phyloP scores from a whole-genome alignment of 1,139 yeast genomes.

The Meyerozyma smithsonii region DNA sequence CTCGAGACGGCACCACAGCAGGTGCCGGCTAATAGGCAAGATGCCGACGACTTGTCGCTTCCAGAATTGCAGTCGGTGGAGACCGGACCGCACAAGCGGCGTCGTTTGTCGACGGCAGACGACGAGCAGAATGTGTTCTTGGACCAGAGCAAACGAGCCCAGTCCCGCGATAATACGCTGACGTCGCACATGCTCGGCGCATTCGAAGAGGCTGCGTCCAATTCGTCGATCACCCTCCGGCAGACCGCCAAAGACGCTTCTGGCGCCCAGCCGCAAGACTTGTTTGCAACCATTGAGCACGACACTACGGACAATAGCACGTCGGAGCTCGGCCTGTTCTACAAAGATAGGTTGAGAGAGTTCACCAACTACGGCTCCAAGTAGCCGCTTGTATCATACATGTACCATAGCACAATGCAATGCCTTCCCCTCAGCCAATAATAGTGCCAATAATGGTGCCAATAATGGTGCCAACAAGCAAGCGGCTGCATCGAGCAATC shows the following conservation, averaged over 20 bases:
- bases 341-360: background rate
- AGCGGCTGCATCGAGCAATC: no score
- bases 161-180: constrained; percentile 17
- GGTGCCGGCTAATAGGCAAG: no score
- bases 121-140: constrained; percentile 29
- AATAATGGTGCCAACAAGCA: no score
- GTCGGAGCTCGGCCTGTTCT: constrained; percentile 1
- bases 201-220: constrained; percentile 24
- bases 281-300: constrained; percentile 7
- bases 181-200: constrained; percentile 21
- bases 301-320: constrained; percentile 6
- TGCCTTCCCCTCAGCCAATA: no score
- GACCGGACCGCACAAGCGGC: background rate
- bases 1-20: constrained; percentile 11
- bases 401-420: background rate
- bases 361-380: background rate
- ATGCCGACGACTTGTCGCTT: background rate
- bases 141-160: constrained; percentile 15
- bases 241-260: constrained; percentile 4
- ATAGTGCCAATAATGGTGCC: no score
- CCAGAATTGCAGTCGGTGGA: background rate
- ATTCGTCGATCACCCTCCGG: constrained; percentile 8
- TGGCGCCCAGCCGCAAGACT: constrained; percentile 8
- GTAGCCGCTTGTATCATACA: background rate
- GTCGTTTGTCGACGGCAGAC: constrained; percentile 4